phyloP scores from a whole-genome alignment of 176 grass and related monocot species.

The Carex pumila region DNA sequence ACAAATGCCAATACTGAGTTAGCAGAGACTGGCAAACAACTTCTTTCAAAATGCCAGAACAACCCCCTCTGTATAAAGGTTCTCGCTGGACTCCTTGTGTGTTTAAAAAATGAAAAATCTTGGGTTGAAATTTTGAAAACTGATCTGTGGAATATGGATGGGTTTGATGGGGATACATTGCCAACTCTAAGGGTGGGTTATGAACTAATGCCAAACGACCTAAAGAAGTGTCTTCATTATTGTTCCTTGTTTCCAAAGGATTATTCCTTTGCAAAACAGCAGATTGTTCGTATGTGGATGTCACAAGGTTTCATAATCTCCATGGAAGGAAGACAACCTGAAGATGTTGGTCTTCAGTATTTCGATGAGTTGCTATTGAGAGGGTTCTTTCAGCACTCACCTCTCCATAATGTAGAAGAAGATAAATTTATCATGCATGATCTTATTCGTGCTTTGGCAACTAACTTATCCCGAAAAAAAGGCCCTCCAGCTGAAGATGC shows the following conservation, averaged over 20 bases:
- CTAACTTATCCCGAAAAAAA: neutral
- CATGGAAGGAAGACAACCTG: neutral
- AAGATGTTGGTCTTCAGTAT: constrained; percentile 16
- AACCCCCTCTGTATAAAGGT: neutral
- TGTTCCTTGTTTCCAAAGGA: constrained; percentile 33
- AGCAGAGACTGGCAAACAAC: neutral
- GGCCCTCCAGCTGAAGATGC: neutral
- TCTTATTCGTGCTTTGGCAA: constrained; percentile 24
- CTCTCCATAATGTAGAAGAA: neutral
- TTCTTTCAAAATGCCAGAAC: neutral
- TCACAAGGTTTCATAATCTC: constrained; percentile 24
- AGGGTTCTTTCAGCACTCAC: constrained; percentile 29
- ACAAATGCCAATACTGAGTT: neutral
- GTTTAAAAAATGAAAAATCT: neutral
- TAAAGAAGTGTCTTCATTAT: constrained; percentile 27
- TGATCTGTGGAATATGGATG: neutral
- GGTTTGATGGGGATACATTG: neutral
- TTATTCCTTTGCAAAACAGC: constrained; percentile 12
- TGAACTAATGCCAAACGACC: neutral
- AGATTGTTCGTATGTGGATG: constrained; percentile 24
- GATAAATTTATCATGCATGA: constrained; percentile 28
- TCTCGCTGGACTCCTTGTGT: neutral
- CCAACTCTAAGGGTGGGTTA: neutral
- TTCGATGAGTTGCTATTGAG: constrained; percentile 29
- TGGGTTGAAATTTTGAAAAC: too few species aligned